phyloP scores from a whole-genome alignment of 2,329 filamentous ascomycete genomes.

The Colletotrichum nymphaeae region DNA sequence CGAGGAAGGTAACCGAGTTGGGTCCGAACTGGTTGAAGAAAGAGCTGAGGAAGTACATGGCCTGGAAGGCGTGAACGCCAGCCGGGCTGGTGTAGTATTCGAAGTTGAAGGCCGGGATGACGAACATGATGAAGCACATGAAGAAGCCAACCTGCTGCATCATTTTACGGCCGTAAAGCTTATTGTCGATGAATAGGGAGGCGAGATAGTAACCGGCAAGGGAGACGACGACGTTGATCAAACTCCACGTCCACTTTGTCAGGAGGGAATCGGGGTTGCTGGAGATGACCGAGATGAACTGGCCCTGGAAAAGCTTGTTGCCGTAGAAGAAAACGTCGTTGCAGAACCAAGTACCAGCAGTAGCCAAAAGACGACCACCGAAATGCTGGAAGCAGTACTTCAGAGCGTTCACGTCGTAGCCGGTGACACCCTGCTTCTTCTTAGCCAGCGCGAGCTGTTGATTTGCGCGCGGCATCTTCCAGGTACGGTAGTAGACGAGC shows the following conservation, averaged over 20 bases:
- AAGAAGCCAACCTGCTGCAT: constrained; percentile 97
- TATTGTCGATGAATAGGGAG: constrained; percentile 91
- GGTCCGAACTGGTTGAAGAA: constrained; percentile 99
- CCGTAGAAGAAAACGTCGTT: constrained; percentile 99
- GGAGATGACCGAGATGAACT: constrained; percentile 88
- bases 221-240: constrained; percentile 90
- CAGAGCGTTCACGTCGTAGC: constrained; percentile 90
- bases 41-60: constrained; percentile 97
- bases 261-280: constrained; percentile 78
- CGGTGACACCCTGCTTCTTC: constrained; percentile 82
- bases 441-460: constrained; percentile 86
- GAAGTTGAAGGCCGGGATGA: constrained; percentile 90
- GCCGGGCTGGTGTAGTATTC: constrained; percentile 79
- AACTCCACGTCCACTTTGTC: constrained; percentile 90
- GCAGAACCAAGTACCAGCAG: constrained; percentile 90
- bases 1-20: constrained; percentile 96
- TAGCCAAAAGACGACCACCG: constrained; percentile 86
- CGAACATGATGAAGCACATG: constrained; percentile 92
- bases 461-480: constrained; percentile 90
- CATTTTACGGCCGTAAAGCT: constrained; percentile 93
- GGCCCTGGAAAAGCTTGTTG: constrained; percentile 95
- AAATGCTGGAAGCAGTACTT: constrained; percentile 84
- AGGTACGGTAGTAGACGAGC: constrained; percentile 96
- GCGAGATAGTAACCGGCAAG: constrained; percentile 91
- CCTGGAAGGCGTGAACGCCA: constrained; percentile 89